Conservation (phyloP, 1,139 yeast genomes). For the Hansenula sp. region DNA sequence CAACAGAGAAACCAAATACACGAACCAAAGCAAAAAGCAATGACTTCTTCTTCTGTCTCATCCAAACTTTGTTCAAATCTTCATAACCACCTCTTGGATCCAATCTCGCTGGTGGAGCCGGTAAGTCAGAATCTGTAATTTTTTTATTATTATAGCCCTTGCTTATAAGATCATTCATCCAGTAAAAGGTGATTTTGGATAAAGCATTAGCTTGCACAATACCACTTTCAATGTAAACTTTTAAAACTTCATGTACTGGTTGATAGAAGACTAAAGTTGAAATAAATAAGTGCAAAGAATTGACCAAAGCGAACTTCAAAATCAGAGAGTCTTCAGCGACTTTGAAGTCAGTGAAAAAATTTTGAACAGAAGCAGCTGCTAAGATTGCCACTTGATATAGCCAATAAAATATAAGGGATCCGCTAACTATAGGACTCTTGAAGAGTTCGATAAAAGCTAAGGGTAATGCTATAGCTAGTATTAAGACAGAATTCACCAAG, state of each 20-base stretch:
- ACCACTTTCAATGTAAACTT: constrained; percentile 31
- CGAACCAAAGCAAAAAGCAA: constrained; percentile 37
- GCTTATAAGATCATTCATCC: constrained; percentile 56
- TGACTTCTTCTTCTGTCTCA: constrained; percentile 32
- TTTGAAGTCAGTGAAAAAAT: constrained; percentile 21
- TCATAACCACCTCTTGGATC: constrained; percentile 36
- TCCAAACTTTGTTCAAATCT: constrained; percentile 33
- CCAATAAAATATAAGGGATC: constrained; percentile 27
- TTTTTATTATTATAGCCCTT: constrained; percentile 43
- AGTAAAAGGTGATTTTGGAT: constrained; percentile 48
- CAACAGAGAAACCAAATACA: constrained; percentile 45
- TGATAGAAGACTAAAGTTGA: constrained; percentile 35
- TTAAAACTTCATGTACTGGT: constrained; percentile 42
- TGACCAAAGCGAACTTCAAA: constrained; percentile 21
- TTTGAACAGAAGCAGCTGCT: constrained; percentile 23
- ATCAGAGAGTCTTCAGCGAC: constrained; percentile 21
- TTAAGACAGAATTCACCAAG: constrained; percentile 19
- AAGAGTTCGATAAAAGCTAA: constrained; percentile 26
- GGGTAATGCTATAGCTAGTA: constrained; percentile 26
- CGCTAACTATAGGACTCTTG: constrained; percentile 27
- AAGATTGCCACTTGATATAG: constrained; percentile 16
- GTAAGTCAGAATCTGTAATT: constrained; percentile 46
- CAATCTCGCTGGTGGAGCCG: constrained; percentile 46
- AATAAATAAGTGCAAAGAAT: constrained; percentile 31
- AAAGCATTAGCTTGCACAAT: constrained; percentile 42